Evolutionary conservation across 495 filamentous ascomycete genomes (phyloP), one percentile per base, ranked within the genome.

Genomic region (Xylaria grammica): DNA sequence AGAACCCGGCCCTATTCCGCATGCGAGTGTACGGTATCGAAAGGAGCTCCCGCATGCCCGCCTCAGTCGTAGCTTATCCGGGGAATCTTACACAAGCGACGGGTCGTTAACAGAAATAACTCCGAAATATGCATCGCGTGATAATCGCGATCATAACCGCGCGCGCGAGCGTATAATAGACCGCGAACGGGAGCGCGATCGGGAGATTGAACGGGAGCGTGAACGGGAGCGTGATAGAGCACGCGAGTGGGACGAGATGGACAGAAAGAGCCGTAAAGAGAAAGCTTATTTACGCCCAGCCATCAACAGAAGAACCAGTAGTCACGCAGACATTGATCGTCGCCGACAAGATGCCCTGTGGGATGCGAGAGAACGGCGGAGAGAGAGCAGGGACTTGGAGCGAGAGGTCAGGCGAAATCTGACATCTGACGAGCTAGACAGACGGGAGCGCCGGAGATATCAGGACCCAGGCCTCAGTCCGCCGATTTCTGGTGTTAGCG

Each of bases 291-390:
- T 76, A 29, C 72, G 70, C 17, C 72, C 75, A 24, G 62, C 66
- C 7, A 15, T 49, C n/a, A 69, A 65, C n/a, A 74, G 79, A 20
- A 69, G 79, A 46, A 74, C 78, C 2, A 80, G 77, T 62, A 82
- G 79, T 65, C 79, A 82, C 53, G 69, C 77, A 2, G 79, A 82
- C 22, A 42, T 75, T 13, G 79, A 78, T 13, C 61, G 78, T 32
- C 70, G 70, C 64, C 67, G 63, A 30, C 63, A 70, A 46, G 71
- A 74, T 0, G 63, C 65, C 38, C 65, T 65, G 1, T 74, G 73
- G 67, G 77, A 77, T 52, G 62, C 65, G 11, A 70, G 74, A 46
- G 62, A 71, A 40, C 52, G 65, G 30, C 63, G 63, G 29, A 63
- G 61, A 61, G 64, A 74, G 49, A 69, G 29, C 27, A 38, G 67